phyloP scores from a whole-genome alignment of 768 basidiomycete genomes.

The Pulveroboletus sp. region DNA sequence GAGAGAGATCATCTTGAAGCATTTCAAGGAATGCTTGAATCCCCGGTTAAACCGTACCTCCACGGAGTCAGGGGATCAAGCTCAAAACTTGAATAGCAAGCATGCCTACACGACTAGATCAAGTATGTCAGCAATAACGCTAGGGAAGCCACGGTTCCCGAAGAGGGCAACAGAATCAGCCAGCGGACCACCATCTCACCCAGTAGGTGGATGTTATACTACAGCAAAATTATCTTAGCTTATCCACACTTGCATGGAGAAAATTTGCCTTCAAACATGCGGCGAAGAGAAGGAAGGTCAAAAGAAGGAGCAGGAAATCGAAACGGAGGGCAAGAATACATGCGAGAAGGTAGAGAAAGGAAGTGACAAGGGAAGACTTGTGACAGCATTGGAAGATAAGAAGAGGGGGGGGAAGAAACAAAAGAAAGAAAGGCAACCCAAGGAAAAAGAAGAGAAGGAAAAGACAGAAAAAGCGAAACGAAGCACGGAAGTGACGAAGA shows the following conservation, averaged over 20 bases:
- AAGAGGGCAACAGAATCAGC: background rate
- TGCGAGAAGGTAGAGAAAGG: background rate
- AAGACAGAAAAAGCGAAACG: too few relatives aligned
- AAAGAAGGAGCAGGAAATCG: background rate
- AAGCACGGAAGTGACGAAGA: too few relatives aligned
- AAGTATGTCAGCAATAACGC: background rate
- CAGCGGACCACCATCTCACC: background rate
- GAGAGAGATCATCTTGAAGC: constrained; percentile 29
- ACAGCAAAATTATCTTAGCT: background rate
- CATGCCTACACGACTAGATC: background rate
- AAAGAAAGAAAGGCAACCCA: too few relatives aligned
- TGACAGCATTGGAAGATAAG: too few relatives aligned
- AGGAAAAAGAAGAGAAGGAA: too few relatives aligned
- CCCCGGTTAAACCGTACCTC: constrained; percentile 8
- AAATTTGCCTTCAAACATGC: background rate
- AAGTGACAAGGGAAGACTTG: background rate
- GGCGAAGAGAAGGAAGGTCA: background rate
- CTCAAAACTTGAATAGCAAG: constrained; percentile 5
- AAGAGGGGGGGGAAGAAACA: too few relatives aligned
- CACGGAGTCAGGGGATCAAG: constrained; percentile 19
- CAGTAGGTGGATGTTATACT: constrained; percentile 3
- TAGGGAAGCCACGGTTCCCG: constrained; percentile 12
- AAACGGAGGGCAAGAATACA: background rate
- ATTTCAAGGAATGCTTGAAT: constrained; percentile 27
- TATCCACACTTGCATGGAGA: constrained; percentile 4